Conservation (phyloP, 1,284 basidiomycete genomes). For the Takashimella koratensis region DNA sequence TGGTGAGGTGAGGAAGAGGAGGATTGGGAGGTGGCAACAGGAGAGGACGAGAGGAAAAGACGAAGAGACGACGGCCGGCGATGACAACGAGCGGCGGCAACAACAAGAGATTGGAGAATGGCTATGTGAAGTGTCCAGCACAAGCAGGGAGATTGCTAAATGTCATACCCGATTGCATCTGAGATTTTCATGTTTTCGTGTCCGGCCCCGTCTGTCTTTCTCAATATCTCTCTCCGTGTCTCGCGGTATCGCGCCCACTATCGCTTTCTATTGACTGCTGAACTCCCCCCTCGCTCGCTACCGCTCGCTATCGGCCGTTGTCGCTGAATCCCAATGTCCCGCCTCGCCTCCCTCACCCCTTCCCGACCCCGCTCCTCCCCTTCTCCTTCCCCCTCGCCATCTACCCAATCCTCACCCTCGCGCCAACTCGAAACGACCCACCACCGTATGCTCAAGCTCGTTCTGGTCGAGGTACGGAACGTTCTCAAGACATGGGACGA, state of each 20-base stretch:
- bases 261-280: too few relatives aligned
- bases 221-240: too few relatives aligned
- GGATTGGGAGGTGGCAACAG: not conserved
- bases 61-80: not conserved
- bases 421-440: conserved; percentile 33
- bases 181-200: too few relatives aligned
- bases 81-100: not conserved
- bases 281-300: not conserved
- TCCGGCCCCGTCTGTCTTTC: too few relatives aligned
- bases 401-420: conserved; percentile 17
- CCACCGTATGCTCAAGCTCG: conserved; percentile 42
- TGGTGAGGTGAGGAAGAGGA: too few relatives aligned
- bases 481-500: conserved; percentile 43
- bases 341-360: conserved; percentile 44
- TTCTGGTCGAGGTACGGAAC: conserved; percentile 30
- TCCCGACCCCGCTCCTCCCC: conserved; percentile 49
- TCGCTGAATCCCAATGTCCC: conserved; percentile 9
- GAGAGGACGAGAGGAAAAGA: not conserved
- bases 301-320: not conserved
- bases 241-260: too few relatives aligned
- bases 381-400: conserved; percentile 49
- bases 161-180: too few relatives aligned
- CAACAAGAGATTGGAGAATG: not conserved
- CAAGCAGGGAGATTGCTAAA: too few relatives aligned
- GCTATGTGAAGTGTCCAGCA: too few relatives aligned